phyloP scores from a whole-genome alignment of 139 green algal genomes.

The Ostreobium quekettii region DNA sequence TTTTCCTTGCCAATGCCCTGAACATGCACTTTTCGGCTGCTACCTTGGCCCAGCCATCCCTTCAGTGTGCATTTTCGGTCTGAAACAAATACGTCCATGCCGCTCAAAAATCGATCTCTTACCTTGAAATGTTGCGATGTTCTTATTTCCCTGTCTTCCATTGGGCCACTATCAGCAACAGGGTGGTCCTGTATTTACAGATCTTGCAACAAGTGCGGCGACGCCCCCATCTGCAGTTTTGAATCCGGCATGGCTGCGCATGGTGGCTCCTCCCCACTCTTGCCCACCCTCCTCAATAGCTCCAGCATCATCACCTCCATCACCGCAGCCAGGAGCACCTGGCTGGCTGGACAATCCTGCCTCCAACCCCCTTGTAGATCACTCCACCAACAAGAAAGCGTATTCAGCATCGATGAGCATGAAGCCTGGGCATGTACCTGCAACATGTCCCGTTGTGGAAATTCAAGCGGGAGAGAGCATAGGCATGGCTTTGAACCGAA shows the following conservation, averaged over 20 bases:
- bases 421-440: too few species aligned
- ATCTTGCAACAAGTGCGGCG: background rate
- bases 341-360: background rate
- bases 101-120: background rate
- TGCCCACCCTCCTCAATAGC: background rate
- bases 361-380: background rate
- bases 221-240: background rate
- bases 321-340: background rate
- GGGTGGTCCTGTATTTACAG: background rate
- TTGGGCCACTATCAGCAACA: background rate
- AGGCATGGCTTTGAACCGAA: constrained; percentile 15
- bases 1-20: background rate
- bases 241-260: background rate
- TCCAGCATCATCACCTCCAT: background rate
- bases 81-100: background rate
- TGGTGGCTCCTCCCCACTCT: background rate
- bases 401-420: background rate
- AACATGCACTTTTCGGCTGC: background rate
- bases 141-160: too few species aligned
- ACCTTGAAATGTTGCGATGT: background rate
- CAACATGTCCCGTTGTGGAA: too few species aligned
- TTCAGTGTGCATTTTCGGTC: background rate
- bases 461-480: constrained; percentile 18
- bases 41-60: background rate
- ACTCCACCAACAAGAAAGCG: background rate